phyloP scores from a whole-genome alignment of 1,139 yeast genomes.

The Trichomonascaceae sp. region DNA sequence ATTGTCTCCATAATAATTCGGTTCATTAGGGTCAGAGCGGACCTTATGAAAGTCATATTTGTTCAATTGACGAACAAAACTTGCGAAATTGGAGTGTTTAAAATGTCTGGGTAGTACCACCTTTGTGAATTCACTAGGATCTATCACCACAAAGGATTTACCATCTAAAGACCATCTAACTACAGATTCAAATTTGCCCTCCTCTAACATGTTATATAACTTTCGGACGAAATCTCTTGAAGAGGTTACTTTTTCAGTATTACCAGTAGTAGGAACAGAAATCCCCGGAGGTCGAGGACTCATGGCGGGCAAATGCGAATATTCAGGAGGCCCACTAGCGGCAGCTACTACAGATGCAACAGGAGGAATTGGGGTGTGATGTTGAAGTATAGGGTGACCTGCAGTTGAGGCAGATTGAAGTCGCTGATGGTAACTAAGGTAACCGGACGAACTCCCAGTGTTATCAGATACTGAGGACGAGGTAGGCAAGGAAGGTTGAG shows the following conservation, averaged over 20 bases:
- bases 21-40: slow-evolving; percentile 37
- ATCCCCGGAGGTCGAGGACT: background rate
- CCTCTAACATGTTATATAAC: slow-evolving; percentile 76
- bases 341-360: background rate
- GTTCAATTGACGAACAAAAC: slow-evolving; percentile 89
- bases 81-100: slow-evolving; percentile 86
- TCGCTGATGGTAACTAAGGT: slow-evolving; percentile 1
- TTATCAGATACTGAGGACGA: slow-evolving; percentile 5
- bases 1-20: slow-evolving; percentile 57
- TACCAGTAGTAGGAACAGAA: background rate
- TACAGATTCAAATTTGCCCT: slow-evolving; percentile 60
- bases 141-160: slow-evolving; percentile 80
- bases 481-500: background rate
- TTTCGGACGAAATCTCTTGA: slow-evolving; percentile 19
- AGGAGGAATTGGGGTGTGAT: background rate
- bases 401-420: slow-evolving; percentile 1
- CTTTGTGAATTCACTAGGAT: slow-evolving; percentile 84
- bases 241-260: background rate
- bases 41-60: slow-evolving; percentile 97
- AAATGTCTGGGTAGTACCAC: slow-evolving; percentile 83
- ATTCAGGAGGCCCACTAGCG: background rate
- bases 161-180: slow-evolving; percentile 83
- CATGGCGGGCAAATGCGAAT: background rate
- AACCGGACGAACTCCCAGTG: background rate
- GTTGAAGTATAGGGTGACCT: slow-evolving; percentile 5